Evolutionary conservation across 2,329 filamentous ascomycete species (phyloP).

Genomic region (Alternaria dauci): DNA sequence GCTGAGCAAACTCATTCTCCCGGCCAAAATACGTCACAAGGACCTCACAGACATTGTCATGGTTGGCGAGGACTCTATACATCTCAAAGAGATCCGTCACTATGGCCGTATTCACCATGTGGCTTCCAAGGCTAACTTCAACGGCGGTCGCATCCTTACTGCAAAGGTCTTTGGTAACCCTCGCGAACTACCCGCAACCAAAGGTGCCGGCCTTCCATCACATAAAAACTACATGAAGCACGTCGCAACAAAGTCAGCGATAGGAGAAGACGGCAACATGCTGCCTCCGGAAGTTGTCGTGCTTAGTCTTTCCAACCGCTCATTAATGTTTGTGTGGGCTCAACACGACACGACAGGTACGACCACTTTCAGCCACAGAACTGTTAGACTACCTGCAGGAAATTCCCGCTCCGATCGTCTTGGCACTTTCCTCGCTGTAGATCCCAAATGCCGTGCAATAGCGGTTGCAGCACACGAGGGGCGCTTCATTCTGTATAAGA

Average conservation of each 20-base stretch:
- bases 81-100: conserved; percentile 76
- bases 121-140: conserved; percentile 81
- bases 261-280: conserved; percentile 30
- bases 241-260: conserved; percentile 23
- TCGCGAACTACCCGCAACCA: conserved; percentile 29
- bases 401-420: conserved; percentile 63
- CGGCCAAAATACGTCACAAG: conserved; percentile 76
- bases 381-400: conserved; percentile 66
- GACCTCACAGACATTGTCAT: conserved; percentile 84
- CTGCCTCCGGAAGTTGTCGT: conserved; percentile 81
- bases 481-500: conserved; percentile 74
- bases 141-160: conserved; percentile 74
- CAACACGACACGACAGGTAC: conserved; percentile 54
- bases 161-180: conserved; percentile 74
- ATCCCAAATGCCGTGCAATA: conserved; percentile 71
- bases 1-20: conserved; percentile 77
- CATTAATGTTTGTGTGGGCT: conserved; percentile 80
- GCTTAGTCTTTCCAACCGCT: conserved; percentile 75
- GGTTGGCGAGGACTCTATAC: conserved; percentile 81
- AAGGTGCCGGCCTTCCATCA: conserved; percentile 29
- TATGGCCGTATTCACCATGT: conserved; percentile 78
- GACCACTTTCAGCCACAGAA: conserved; percentile 68
- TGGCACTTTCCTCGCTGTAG: conserved; percentile 75
- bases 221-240: conserved; percentile 24
- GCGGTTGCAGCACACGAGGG: conserved; percentile 76